phyloP scores from a whole-genome alignment of 2,329 filamentous ascomycete genomes.

The Fusarium humuli region DNA sequence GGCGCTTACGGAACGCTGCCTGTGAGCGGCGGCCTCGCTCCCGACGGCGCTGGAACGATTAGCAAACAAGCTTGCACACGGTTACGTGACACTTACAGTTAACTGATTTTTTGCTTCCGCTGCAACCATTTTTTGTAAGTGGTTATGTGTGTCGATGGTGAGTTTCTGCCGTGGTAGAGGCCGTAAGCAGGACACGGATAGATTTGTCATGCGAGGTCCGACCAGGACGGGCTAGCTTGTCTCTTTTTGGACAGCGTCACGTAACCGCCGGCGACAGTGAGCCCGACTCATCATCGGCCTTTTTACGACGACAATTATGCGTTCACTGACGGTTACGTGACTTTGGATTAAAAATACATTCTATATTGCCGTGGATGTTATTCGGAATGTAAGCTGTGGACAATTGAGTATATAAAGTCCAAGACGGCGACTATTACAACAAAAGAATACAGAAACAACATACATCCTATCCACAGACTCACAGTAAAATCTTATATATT shows the following conservation, averaged over 20 bases:
- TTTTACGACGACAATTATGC: fast-evolving
- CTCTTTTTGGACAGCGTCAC: neutral
- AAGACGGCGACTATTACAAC: neutral
- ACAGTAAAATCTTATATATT: too few species aligned
- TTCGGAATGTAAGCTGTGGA: neutral
- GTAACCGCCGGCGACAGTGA: constrained; percentile 6
- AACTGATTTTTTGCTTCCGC: neutral
- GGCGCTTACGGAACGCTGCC: constrained; percentile 16
- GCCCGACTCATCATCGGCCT: neutral
- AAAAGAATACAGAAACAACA: neutral
- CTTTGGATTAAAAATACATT: neutral
- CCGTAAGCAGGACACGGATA: neutral
- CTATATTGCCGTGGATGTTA: neutral
- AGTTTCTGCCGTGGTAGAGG: too few species aligned
- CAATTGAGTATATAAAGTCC: neutral
- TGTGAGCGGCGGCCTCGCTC: constrained; percentile 19
- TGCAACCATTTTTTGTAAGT: neutral
- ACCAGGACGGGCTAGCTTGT: neutral
- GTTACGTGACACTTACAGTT: neutral
- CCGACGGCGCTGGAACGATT: neutral
- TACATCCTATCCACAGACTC: neutral
- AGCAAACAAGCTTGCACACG: neutral
- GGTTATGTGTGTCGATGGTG: neutral
- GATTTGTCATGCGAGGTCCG: constrained; percentile 1
- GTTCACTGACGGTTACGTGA: neutral